Evolutionary conservation across 352 stramenopile species (phyloP), one percentile per base, ranked within the genome.

Genomic region (Plasmopara viticola): DNA sequence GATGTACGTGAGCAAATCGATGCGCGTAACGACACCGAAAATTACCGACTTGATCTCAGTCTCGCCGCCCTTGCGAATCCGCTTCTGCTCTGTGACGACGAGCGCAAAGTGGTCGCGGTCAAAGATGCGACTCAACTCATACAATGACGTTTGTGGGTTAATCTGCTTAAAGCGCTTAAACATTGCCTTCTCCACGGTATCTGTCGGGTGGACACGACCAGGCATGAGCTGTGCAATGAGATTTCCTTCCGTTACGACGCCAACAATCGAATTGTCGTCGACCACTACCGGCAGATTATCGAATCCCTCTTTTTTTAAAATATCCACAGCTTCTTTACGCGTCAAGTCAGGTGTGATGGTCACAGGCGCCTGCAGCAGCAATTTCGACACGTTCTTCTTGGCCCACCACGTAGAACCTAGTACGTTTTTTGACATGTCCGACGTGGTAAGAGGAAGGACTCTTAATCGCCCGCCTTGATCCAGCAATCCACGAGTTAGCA

Each of bases 131-230:
- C 90, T 95, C 18, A 98, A 74, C 51, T 97, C 86, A 48, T 82
- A 87, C 40, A 98, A 72, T 44, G 78, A 87, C 54, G 88, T 95
- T 62, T 86, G 79, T 55, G 94, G 90, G 33, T 56, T 87, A 53
- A 98, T 86, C 68, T 97, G 91, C 47, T 94, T 90, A 75, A 98
- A 98, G 55, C 95, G 94, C 58, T 95, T 96, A 78, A 97, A 98
- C 73, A 98, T 96, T 52, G 90, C 92, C 60, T 96, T 90, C 49
- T 79, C 68, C 9, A 98, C 88, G 6, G 72, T 63, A 51, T 97
- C 79, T 35, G 92, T 91, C 12, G 87, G 79, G 48, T 81, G 69
- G 10, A 97, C 84, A 53, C 89, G 78, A 38, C 90, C 89, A 17
- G 77, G 81, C 58, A 98, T 87, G 5, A 98, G 72, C 71, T 87